These are phyloP conservation scores for Cercospora brassicicola DNA, from an alignment of 2,329 filamentous ascomycete genomes.

Conservation along the genomic window DNA sequence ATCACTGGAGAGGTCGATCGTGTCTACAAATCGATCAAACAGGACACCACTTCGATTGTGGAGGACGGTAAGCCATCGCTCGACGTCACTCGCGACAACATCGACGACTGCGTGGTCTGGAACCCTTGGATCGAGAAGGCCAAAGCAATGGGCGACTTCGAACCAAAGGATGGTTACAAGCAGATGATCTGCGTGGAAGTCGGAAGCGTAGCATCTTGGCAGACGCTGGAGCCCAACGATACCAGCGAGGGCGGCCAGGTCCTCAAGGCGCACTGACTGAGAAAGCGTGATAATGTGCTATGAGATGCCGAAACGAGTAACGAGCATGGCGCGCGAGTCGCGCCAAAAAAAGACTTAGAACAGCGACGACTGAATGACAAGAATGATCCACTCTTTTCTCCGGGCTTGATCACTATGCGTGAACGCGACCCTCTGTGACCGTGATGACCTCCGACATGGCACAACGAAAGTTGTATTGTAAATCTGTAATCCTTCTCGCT, in stretches of 20 bases:
- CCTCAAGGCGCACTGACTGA: conserved; percentile 41
- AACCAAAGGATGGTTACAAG: conserved; percentile 84
- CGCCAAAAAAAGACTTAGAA: conserved; percentile 3
- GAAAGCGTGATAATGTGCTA: conserved; percentile 4
- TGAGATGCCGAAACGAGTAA: conserved; percentile 10
- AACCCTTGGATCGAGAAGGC: conserved; percentile 93
- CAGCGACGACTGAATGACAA: background rate
- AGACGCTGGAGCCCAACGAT: conserved; percentile 77
- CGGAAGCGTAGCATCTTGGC: conserved; percentile 78
- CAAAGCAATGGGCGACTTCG: conserved; percentile 79
- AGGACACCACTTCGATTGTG: conserved; percentile 62
- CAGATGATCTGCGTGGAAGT: conserved; percentile 95
- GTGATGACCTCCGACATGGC: background rate
- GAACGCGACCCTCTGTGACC: background rate
- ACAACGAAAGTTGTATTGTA: background rate
- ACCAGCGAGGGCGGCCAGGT: conserved; percentile 65
- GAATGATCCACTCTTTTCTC: background rate
- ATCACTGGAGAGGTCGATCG: conserved; percentile 83
- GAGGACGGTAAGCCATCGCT: conserved; percentile 66
- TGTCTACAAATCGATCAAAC: conserved; percentile 71
- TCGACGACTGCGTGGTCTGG: conserved; percentile 90
- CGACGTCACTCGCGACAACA: conserved; percentile 76
- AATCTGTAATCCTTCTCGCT: background rate
- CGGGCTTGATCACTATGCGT: background rate
- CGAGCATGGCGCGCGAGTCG: conserved; percentile 4